Conservation (phyloP, 495 filamentous ascomycete species). For the Letharia columbiana region DNA sequence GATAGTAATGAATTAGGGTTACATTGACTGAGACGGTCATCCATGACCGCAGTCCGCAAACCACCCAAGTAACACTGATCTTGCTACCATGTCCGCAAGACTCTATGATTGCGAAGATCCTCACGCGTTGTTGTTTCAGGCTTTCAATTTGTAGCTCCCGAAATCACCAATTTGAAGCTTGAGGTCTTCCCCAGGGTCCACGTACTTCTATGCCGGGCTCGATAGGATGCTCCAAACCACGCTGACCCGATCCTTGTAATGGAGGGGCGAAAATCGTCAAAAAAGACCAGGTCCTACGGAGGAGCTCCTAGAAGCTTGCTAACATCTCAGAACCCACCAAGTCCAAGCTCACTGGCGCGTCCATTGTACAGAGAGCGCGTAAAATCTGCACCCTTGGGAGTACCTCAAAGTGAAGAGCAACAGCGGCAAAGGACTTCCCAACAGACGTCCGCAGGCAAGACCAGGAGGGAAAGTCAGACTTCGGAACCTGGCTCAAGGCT, state of each 20-base stretch:
- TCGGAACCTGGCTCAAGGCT: constrained; percentile 3
- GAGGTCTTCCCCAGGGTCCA: constrained; percentile 7
- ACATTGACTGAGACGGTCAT: too few species aligned
- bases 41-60: too few species aligned
- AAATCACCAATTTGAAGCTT: neutral
- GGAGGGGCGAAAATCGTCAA: constrained; percentile 13
- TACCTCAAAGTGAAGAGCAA: constrained; percentile 5
- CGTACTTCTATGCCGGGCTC: neutral
- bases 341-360: neutral
- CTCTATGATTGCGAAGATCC: neutral
- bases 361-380: constrained; percentile 12
- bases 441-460: neutral
- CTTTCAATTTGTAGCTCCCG: neutral
- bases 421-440: neutral
- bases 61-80: neutral
- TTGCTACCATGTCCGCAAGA: neutral
- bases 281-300: constrained; percentile 18
- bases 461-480: constrained; percentile 6
- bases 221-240: constrained; percentile 2
- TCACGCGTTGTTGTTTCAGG: neutral
- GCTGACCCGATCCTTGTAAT: constrained; percentile 10
- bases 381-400: constrained; percentile 12
- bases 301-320: constrained; percentile 9
- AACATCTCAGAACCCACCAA: neutral
- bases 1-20: too few species aligned